These are phyloP conservation scores for Rhodosporidiobolus odoratus DNA, from an alignment of 768 basidiomycete genomes.

Conservation along the genomic window DNA sequence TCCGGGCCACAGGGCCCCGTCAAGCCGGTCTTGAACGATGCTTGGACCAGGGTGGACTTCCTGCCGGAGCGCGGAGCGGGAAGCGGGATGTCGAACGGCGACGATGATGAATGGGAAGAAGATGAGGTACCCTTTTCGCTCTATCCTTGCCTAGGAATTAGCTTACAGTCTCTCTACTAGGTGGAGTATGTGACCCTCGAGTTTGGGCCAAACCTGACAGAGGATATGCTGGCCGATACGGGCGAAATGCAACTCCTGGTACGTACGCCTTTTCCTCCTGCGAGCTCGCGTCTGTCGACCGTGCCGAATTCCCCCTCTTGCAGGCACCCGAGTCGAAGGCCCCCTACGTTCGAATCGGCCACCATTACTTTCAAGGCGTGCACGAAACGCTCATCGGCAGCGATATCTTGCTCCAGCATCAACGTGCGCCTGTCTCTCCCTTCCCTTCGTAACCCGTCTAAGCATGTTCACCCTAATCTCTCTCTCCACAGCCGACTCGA, in stretches of 20 bases:
- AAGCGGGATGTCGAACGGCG: neutral
- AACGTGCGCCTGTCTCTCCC: neutral
- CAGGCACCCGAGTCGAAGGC: constrained; percentile 2
- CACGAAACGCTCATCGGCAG: constrained; percentile 26
- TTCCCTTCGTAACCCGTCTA: neutral
- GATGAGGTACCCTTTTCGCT: neutral
- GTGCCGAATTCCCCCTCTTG: neutral
- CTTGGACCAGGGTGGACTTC: neutral
- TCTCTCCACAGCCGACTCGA: neutral
- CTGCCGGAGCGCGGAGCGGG: neutral
- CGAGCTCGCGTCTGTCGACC: neutral
- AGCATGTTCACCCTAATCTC: neutral
- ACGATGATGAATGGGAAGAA: constrained; percentile 13
- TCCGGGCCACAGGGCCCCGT: neutral
- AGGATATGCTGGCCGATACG: neutral
- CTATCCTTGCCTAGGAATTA: too few species aligned
- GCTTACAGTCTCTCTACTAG: neutral
- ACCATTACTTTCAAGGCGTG: constrained; percentile 15
- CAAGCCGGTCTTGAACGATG: neutral
- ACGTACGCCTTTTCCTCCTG: neutral
- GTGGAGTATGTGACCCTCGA: constrained; percentile 30
- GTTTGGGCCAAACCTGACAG: constrained; percentile 5
- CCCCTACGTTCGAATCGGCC: constrained; percentile 11
- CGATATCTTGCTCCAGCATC: constrained; percentile 15
- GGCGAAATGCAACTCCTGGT: constrained; percentile 22